Conservation (phyloP, 208 protist species). For the Ichthyophonus hoferi region DNA sequence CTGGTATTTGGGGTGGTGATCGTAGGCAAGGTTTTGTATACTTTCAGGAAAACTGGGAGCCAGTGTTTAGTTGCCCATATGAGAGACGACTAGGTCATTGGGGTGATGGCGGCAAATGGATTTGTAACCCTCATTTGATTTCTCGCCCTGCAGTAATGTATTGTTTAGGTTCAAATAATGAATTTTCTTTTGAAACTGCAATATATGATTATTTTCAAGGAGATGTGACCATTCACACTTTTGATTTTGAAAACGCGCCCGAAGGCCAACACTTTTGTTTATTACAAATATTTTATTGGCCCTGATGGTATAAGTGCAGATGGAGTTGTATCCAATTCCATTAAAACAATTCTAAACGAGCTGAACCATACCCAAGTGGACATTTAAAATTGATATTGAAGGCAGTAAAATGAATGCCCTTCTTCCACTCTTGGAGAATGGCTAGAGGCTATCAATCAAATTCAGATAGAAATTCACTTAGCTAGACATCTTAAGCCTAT, state of each 20-base stretch:
- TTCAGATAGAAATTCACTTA: conserved; percentile 15
- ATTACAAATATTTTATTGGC: neutral
- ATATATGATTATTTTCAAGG: neutral
- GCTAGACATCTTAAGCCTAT: neutral
- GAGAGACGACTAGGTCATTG: neutral
- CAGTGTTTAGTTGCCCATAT: neutral
- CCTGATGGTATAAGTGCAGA: neutral
- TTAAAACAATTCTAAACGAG: neutral
- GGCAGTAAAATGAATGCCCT: neutral
- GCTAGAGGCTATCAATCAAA: neutral
- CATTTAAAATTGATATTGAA: conserved; percentile 17
- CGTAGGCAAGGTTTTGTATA: neutral
- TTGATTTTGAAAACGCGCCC: neutral
- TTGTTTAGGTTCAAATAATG: conserved; percentile 15
- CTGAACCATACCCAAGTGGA: neutral
- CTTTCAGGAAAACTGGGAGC: neutral
- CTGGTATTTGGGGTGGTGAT: too few relatives aligned
- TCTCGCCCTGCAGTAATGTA: too few relatives aligned
- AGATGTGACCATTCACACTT: neutral
- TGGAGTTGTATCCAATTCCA: neutral
- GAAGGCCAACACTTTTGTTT: neutral
- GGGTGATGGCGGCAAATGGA: conserved; percentile 5
- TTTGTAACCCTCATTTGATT: conserved; percentile 5
- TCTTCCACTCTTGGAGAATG: neutral
- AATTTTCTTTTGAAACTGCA: neutral